Percentiles rank a stretch among this genome's conserved stretches.
phyloP scores from a whole-genome alignment of 2,329 filamentous ascomycete genomes.

The Malbranchea zuffiana region DNA sequence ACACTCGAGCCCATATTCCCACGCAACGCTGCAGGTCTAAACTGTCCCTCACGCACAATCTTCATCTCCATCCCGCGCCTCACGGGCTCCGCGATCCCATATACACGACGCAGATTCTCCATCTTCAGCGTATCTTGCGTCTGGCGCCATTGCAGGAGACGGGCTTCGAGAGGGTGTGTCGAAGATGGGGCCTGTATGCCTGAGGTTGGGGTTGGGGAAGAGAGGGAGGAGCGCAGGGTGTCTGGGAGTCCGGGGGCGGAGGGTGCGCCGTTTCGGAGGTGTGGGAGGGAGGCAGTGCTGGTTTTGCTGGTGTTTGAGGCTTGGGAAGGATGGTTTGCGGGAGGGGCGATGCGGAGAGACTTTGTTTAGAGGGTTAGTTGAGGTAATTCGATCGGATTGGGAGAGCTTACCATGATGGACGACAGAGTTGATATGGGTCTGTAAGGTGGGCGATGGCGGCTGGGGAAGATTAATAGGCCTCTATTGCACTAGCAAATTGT shows the following conservation, averaged over 20 bases:
- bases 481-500: not conserved
- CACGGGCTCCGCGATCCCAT: slow-evolving; percentile 86
- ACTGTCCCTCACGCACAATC: slow-evolving; percentile 64
- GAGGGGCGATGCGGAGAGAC: slow-evolving; percentile 83
- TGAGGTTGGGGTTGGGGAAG: slow-evolving; percentile 44
- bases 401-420: slow-evolving; percentile 10
- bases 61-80: slow-evolving; percentile 90
- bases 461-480: no score
- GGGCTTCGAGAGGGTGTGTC: slow-evolving; percentile 80
- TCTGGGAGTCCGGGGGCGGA: slow-evolving; percentile 91
- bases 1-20: slow-evolving; percentile 51
- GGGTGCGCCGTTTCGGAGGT: slow-evolving; percentile 59
- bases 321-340: slow-evolving; percentile 53
- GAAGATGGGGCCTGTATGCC: slow-evolving; percentile 37
- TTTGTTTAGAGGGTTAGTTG: slow-evolving; percentile 29
- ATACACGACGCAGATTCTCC: slow-evolving; percentile 74
- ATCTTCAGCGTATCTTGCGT: slow-evolving; percentile 84
- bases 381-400: not conserved
- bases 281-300: slow-evolving; percentile 38
- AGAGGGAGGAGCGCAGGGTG: slow-evolving; percentile 74
- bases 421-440: not conserved
- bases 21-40: slow-evolving; percentile 61
- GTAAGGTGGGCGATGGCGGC: no score
- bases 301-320: slow-evolving; percentile 53
- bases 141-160: slow-evolving; percentile 78